These are phyloP conservation scores for Eremothecium cymbalariae DNA, from an alignment of 1,139 yeast genomes.

Conservation along the genomic window DNA sequence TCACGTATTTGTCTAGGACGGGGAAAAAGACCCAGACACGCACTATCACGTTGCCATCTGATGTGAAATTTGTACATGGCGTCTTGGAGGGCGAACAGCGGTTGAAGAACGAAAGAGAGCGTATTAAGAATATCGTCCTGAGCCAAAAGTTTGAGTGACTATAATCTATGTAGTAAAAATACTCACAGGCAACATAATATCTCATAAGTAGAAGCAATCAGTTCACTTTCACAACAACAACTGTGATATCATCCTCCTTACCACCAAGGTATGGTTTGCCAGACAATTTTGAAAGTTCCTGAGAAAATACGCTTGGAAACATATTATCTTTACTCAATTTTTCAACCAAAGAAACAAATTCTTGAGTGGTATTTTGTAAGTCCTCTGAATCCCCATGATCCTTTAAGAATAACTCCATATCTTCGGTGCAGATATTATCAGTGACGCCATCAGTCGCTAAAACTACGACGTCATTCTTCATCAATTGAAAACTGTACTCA, in stretches of 20 bases:
- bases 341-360: slow-evolving; percentile 61
- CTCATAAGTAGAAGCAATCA: slow-evolving; percentile 16
- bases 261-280: slow-evolving; percentile 79
- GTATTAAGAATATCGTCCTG: slow-evolving; percentile 33
- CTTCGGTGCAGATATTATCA: slow-evolving; percentile 72
- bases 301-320: slow-evolving; percentile 81
- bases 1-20: slow-evolving; percentile 45
- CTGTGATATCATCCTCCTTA: slow-evolving; percentile 89
- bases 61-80: slow-evolving; percentile 42
- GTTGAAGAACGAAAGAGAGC: slow-evolving; percentile 32
- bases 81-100: slow-evolving; percentile 34
- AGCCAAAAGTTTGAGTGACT: slow-evolving; percentile 30
- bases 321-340: slow-evolving; percentile 62
- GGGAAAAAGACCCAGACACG: slow-evolving; percentile 44
- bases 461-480: slow-evolving; percentile 65
- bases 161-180: slow-evolving; percentile 1
- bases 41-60: slow-evolving; percentile 41
- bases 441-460: slow-evolving; percentile 93
- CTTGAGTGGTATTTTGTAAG: slow-evolving; percentile 40
- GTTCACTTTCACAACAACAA: slow-evolving; percentile 57
- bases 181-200: neutral
- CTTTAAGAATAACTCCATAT: slow-evolving; percentile 53
- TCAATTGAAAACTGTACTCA: slow-evolving; percentile 37
- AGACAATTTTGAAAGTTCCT: slow-evolving; percentile 60
- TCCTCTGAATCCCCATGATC: slow-evolving; percentile 39